Evolutionary conservation across 176 grass and related monocot genomes (phyloP).

Genomic region (Pharus latifolius): DNA sequence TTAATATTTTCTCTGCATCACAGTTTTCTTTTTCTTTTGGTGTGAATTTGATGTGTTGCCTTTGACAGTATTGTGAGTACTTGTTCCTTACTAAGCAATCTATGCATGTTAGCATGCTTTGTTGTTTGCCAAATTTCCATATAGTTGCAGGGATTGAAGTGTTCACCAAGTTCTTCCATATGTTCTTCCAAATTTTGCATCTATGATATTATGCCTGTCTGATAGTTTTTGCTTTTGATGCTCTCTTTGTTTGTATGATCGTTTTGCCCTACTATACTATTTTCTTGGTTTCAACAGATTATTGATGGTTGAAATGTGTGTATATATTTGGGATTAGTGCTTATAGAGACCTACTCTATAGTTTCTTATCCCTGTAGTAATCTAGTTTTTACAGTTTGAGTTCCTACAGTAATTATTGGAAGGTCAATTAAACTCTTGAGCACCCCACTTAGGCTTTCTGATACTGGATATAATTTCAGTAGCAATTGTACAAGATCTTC

Average conservation of each 20-base stretch:
- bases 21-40: neutral
- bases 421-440: neutral
- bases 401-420: neutral
- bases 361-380: neutral
- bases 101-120: neutral
- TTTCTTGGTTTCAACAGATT: neutral
- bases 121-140: neutral
- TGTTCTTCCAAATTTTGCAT: too few species aligned
- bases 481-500: neutral
- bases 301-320: neutral
- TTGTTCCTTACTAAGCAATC: neutral
- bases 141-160: neutral
- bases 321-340: neutral
- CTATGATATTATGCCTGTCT: too few species aligned
- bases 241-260: neutral
- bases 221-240: neutral
- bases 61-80: neutral
- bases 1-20: constrained; percentile 14
- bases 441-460: neutral
- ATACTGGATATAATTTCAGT: neutral
- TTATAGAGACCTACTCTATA: neutral
- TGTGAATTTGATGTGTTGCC: neutral
- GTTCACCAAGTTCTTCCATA: too few species aligned
- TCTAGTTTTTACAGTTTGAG: neutral
- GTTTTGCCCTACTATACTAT: neutral